Base-by-base conservation (phyloP, 2,329 filamentous ascomycete species). In the Dryadomyces quercus-mongolicae region DNA sequence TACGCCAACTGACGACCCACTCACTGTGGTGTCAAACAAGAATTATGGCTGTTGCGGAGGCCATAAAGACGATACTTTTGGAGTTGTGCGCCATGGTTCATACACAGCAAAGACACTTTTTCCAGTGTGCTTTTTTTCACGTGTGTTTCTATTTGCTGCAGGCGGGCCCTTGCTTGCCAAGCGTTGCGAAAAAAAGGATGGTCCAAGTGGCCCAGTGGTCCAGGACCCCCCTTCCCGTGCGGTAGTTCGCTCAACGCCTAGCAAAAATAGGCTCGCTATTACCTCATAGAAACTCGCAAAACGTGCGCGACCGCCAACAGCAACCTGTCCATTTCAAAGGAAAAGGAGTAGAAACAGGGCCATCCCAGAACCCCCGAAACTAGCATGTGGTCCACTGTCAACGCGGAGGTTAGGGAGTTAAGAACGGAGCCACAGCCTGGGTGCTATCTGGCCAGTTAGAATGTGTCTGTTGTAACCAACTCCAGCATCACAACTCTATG, bases 221-320 rank as follows among this genome's bases (percentile, higher is more conserved):
- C 36, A 40, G 4, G 36, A 40, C 36, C 36, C 36, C 36, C 25
- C 25, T 40, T 40, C 36, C 36, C 36, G 36, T 16, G 36, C 36
- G 36, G 36, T 40, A 40, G 36, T 40, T 5, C 40, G 25, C 25
- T 36, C 47, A n/a, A 16, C n/a, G n/a, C n/a, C 25, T 13, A 16
- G 6, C 34, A 22, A 22, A 42, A 44, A 25, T 18, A 15, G 22
- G 5, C 15, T 47, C 25, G 31, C 51, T 46, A 52, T 52, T 52
- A 52, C 51, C 51, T 52, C 43, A 52, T 47, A 16, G 31, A 52
- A 52, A 52, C 51, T n/a, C 50, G 16, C 10, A 1, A 20, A 12
- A 10, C 31, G 12, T 25, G 34, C 49, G n/a, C n/a, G 21, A 21
- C 44, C 18, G 18, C 51, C 51, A 52, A 52, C 51, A 42, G 34